Percentiles rank a stretch among this genome's conserved stretches.
Evolutionary conservation across 805 yeast genomes (phyloP).

Genomic region (Komagataella populi): DNA sequence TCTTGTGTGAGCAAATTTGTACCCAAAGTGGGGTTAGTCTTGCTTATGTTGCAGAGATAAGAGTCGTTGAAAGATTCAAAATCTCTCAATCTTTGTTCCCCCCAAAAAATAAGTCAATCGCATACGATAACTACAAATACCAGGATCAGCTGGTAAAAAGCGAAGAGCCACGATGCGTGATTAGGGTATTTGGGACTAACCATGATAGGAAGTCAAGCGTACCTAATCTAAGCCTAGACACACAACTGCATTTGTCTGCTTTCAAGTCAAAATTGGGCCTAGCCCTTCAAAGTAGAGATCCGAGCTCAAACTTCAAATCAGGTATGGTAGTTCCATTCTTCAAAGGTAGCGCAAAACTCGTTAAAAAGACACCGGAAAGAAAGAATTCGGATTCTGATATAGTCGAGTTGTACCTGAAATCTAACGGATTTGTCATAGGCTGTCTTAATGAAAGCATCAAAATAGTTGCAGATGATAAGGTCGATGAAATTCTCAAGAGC

Average conservation of each 20-base stretch:
- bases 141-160: slow-evolving; percentile 20
- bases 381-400: slow-evolving; percentile 6
- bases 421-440: slow-evolving; percentile 39
- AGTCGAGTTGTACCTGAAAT: slow-evolving; percentile 30
- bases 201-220: slow-evolving; percentile 2
- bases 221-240: slow-evolving; percentile 15
- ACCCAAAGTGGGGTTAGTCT: slow-evolving; percentile 21
- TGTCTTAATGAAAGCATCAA: slow-evolving; percentile 23
- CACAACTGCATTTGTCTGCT: slow-evolving; percentile 26
- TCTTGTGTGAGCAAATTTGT: slow-evolving; percentile 23
- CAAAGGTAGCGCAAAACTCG: slow-evolving; percentile 27
- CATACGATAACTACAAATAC: slow-evolving; percentile 27
- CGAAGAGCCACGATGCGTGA: slow-evolving; percentile 25
- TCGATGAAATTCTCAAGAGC: slow-evolving; percentile 31
- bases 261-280: slow-evolving; percentile 41
- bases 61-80: slow-evolving; percentile 30
- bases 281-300: slow-evolving; percentile 20
- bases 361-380: slow-evolving; percentile 17
- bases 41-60: slow-evolving; percentile 36
- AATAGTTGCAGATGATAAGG: slow-evolving; percentile 19
- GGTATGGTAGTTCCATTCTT: slow-evolving; percentile 44
- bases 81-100: slow-evolving; percentile 32
- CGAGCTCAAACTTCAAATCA: slow-evolving; percentile 17
- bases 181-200: slow-evolving; percentile 31
- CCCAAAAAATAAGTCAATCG: slow-evolving; percentile 22